These are phyloP conservation scores for Aspergillus sojae DNA, from an alignment of 2,329 filamentous ascomycete genomes.

Conservation along the genomic window DNA sequence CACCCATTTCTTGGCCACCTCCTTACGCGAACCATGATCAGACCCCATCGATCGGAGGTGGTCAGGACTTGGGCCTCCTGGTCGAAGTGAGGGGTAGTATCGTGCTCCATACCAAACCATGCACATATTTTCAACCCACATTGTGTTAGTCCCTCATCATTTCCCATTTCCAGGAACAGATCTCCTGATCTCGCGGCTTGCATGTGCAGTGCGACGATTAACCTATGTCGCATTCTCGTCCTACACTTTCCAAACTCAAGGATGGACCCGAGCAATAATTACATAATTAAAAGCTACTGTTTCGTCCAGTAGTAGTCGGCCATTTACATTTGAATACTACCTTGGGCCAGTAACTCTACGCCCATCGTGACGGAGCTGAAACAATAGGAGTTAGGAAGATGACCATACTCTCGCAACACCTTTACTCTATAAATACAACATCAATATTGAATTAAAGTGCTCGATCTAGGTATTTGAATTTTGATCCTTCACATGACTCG, in stretches of 20 bases:
- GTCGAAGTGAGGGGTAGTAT: not conserved
- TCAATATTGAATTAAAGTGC: not conserved
- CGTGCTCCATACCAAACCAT: not conserved
- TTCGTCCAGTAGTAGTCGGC: not conserved
- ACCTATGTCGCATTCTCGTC: not conserved
- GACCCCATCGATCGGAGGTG: constrained; percentile 7
- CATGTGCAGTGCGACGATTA: constrained; percentile 10
- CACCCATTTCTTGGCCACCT: not conserved
- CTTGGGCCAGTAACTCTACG: not conserved
- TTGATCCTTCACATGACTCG: not conserved
- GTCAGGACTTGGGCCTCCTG: constrained; percentile 1
- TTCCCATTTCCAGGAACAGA: constrained; percentile 12
- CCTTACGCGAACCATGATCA: constrained; percentile 7
- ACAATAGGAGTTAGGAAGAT: not conserved
- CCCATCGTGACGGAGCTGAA: not conserved
- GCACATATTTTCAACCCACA: not conserved
- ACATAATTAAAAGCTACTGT: not conserved
- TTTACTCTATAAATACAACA: not conserved
- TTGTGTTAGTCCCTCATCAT: not conserved
- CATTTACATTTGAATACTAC: not conserved
- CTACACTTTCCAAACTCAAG: not conserved
- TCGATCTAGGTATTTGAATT: not conserved
- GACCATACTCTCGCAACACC: not conserved
- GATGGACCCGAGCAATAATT: not conserved
- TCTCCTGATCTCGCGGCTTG: constrained; percentile 8